Conservation (phyloP, 768 basidiomycete genomes). For the Trametes elegans region DNA sequence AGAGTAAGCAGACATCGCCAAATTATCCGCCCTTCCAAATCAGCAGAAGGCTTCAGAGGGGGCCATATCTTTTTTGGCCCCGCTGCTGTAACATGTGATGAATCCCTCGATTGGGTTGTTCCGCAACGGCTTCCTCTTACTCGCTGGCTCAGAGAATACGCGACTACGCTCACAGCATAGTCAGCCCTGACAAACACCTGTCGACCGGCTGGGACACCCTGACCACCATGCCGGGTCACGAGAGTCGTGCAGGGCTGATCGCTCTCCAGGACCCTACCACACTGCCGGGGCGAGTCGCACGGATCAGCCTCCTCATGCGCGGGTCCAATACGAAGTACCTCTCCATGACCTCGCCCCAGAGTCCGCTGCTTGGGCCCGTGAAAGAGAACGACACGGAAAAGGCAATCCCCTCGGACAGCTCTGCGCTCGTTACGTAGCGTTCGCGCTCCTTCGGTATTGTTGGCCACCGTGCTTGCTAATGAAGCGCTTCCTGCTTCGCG, state of each 20-base stretch:
- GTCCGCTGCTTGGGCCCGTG: constrained; percentile 16
- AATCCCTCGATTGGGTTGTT: no score
- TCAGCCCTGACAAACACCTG: not conserved
- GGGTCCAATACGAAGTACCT: constrained; percentile 30
- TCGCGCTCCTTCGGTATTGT: not conserved
- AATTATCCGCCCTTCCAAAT: no score
- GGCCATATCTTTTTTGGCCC: no score
- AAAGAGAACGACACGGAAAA: constrained; percentile 11
- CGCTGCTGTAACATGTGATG: no score
- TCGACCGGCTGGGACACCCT: constrained; percentile 21
- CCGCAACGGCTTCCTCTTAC: constrained; percentile 33
- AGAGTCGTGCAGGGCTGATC: constrained; percentile 30
- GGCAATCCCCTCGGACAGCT: constrained; percentile 2
- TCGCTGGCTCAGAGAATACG: constrained; percentile 37
- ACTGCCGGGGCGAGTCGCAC: constrained; percentile 25
- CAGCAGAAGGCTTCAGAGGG: no score
- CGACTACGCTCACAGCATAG: constrained; percentile 13
- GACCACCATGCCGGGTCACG: constrained; percentile 35
- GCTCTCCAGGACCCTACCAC: constrained; percentile 33
- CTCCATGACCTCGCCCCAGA: constrained; percentile 25
- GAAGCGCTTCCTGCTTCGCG: not conserved
- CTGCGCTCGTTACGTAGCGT: constrained; percentile 10
- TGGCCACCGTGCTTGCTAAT: not conserved
- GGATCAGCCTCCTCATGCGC: constrained; percentile 28
- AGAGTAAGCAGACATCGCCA: no score